phyloP scores from a whole-genome alignment of 2,329 filamentous ascomycete species.

The Xylariaceae sp. region DNA sequence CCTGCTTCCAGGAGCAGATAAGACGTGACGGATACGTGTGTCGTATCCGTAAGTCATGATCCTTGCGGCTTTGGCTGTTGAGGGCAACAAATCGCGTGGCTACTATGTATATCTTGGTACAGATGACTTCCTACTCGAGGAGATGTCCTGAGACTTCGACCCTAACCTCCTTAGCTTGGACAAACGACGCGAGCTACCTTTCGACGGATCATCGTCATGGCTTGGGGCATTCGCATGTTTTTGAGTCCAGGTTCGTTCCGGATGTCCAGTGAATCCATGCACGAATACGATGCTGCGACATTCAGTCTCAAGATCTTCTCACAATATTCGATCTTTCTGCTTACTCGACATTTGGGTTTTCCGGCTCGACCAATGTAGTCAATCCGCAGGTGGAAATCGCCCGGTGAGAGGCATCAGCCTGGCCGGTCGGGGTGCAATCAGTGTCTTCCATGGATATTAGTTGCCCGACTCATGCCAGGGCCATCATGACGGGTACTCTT shows the following conservation, averaged over 20 bases:
- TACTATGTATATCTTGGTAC: background rate
- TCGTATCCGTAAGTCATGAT: conserved; percentile 10
- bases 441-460: too few relatives aligned
- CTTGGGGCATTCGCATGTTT: background rate
- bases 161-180: background rate
- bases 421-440: too few relatives aligned
- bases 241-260: conserved; percentile 7
- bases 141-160: background rate
- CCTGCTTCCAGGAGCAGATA: conserved; percentile 2
- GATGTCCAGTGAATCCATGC: conserved; percentile 11
- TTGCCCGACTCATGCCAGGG: too few relatives aligned
- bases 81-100: conserved; percentile 5
- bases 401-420: too few relatives aligned
- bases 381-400: too few relatives aligned
- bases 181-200: background rate
- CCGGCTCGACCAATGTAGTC: too few relatives aligned
- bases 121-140: conserved; percentile 8
- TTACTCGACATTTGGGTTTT: too few relatives aligned
- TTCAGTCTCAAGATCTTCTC: too few relatives aligned
- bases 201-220: too few relatives aligned
- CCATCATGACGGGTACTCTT: too few relatives aligned
- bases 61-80: conserved; percentile 1
- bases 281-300: conserved; percentile 1
- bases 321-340: too few relatives aligned
- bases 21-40: conserved; percentile 5